Evolutionary conservation across 257 asterid genomes (phyloP), one percentile per base, ranked within the genome.

Genomic region (Lithospermum erythrorhizon): DNA sequence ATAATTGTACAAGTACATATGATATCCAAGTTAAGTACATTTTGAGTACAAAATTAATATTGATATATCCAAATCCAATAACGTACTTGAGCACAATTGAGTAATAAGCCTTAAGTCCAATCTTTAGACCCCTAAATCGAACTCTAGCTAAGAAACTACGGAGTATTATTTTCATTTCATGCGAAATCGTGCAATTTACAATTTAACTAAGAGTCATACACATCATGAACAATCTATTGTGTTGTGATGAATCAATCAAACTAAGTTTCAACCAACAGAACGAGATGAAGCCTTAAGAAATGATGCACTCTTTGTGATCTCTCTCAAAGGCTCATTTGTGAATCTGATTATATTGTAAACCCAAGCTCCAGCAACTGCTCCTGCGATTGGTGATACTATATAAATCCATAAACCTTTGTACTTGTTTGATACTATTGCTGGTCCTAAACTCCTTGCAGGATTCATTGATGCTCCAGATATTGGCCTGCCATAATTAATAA

Each of bases 381-480:
- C 97, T 13, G 83, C 76, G 2, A 68, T 83, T 53, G 97, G 97
- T 55, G 94, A 93, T 18, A 86, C 27, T 5, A 86, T 35, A 57
- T 89, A 89, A 23, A 89, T 78, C 97, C 97, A 89, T 55, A 89
- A n/a, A 1, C 91, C 87, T 17, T 23, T 65, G 70, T 65, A 89
- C 0, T 74, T 59, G 64, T 41, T 72, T 6, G 87, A 83, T 0
- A 84, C 97, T 18, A 89, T 75, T 22, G 97, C 94, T 53, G 97
- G 97, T 17, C 97, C 97, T 41, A 89, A 73, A 75, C 90, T 86
- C 71, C 95, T 80, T 57, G 97, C 94, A 59, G 97, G 97, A 58
- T 89, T 89, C 97, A 89, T 89, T 24, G 97, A 89, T 21, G 97
- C 97, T 49, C 96, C 97, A 0, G 97, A 83, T 10, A 89, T 78